Conservation (phyloP, 345 rosid species). For the Hevea brasiliensis region DNA sequence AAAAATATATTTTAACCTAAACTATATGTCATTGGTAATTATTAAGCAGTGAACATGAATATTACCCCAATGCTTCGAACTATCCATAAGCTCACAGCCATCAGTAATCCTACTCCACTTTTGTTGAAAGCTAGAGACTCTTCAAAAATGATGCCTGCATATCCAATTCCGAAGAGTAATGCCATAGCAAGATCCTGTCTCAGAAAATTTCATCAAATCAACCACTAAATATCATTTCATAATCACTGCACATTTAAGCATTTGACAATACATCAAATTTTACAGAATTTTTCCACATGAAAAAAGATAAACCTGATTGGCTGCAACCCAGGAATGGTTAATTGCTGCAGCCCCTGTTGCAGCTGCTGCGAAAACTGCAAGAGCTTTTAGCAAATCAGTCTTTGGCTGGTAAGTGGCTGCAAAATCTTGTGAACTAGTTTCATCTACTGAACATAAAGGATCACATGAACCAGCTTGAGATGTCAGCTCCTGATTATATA, state of each 20-base stretch:
- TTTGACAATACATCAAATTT: not conserved
- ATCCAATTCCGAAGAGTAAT: conserved; percentile 79
- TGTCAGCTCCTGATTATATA: conserved; percentile 53
- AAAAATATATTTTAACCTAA: not conserved
- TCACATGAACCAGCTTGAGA: conserved; percentile 69
- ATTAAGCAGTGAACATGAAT: conserved; percentile 11
- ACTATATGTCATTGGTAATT: not conserved
- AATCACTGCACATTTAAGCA: not conserved
- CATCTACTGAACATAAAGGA: conserved; percentile 87
- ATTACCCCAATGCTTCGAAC: conserved; percentile 88
- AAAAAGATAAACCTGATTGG: conserved; percentile 66
- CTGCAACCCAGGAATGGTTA: conserved; percentile 95
- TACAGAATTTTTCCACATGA: not conserved
- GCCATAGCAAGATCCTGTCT: conserved; percentile 96
- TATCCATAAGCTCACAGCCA: conserved; percentile 98
- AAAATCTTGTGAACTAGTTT: conserved; percentile 68
- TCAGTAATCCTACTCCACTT: conserved; percentile 89
- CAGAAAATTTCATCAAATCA: conserved; percentile 27
- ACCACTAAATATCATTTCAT: not conserved
- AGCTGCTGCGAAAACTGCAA: conserved; percentile 75
- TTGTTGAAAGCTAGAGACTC: conserved; percentile 93
- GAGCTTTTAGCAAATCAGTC: conserved; percentile 77
- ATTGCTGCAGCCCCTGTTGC: conserved; percentile 80
- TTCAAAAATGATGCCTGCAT: conserved; percentile 85
- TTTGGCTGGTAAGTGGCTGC: conserved; percentile 73